These are phyloP conservation scores for Physaria fendleri DNA, from an alignment of 345 rosid genomes.

Conservation along the genomic window DNA sequence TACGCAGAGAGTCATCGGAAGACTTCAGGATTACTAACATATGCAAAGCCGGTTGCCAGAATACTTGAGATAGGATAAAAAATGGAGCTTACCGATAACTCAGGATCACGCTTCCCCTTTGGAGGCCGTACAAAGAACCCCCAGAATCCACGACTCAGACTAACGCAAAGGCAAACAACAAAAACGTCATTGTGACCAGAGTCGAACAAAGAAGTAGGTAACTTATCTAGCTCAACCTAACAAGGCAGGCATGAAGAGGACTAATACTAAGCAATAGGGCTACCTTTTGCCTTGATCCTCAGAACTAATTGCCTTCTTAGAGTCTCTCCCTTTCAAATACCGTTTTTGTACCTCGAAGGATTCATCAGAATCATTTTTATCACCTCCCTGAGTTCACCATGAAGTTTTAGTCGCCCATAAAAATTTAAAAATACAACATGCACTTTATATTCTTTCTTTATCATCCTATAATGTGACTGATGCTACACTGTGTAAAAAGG, in stretches of 20 bases:
- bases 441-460: neutral
- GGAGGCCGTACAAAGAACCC: conserved; percentile 41
- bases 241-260: neutral
- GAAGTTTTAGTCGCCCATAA: conserved; percentile 19
- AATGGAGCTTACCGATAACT: conserved; percentile 23
- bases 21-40: conserved; percentile 8
- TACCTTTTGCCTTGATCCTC: conserved; percentile 54
- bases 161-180: conserved; percentile 20
- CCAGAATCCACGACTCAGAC: conserved; percentile 60
- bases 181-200: conserved; percentile 15
- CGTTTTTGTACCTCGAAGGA: conserved; percentile 36
- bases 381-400: conserved; percentile 54
- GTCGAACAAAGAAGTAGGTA: neutral
- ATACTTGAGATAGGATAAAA: conserved; percentile 10
- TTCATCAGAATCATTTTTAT: conserved; percentile 40
- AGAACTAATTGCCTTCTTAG: conserved; percentile 27
- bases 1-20: neutral
- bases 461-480: neutral
- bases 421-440: neutral
- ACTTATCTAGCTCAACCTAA: conserved; percentile 8
- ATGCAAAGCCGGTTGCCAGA: neutral
- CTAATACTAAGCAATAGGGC: conserved; percentile 9
- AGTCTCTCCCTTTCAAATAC: conserved; percentile 41
- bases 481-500: neutral
- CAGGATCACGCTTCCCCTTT: conserved; percentile 36